Evolutionary conservation across 2,329 filamentous ascomycete genomes (phyloP), one percentile per base, ranked within the genome.

Genomic region (Diaporthe citri): DNA sequence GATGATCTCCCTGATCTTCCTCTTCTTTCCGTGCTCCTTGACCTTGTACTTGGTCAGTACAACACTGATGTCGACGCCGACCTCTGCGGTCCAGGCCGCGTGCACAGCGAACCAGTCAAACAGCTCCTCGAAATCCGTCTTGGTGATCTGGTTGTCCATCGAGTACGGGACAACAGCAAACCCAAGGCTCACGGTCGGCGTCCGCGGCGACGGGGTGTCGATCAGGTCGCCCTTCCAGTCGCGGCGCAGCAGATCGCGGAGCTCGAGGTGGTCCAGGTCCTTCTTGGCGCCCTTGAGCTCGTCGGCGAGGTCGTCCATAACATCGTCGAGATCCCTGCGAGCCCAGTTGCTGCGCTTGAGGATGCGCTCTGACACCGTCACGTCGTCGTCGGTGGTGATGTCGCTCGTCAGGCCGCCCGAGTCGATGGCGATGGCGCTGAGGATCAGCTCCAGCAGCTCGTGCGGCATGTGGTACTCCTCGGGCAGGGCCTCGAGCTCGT

Each of bases 31-130:
- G 12, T 83, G 77, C 71, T 84, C 81, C 62, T 80, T 79, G 74
- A 82, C 79, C 76, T 87, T 87, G 81, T 86, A 86, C 77, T 87
- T 87, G 81, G 85, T 87, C 43, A 87, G 78, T 7, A 82, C 82
- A 48, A 87, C 81, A 76, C 81, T 83, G 77, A 87, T 85, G 76
- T 87, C 86, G 17, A 84, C 83, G 43, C 84, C 83, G 13, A 83
- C 80, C 74, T 86, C 82, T 7, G 86, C 85, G 0, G 86, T 87
- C 86, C 86, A 87, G 1, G 86, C 86, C 15, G 86, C 85, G 69
- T 87, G 85, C 39, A 87, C 80, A 4, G 85, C 85, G 74, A 87
- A 87, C 86, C 86, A 87, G 77, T 87, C 82, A 64, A 87, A 87
- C 7, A 87, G 82, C 76, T 86, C 85, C 60, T 82, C 80, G 74